Base-by-base conservation (phyloP, 345 rosid species). In the Lepidium didymum region DNA sequence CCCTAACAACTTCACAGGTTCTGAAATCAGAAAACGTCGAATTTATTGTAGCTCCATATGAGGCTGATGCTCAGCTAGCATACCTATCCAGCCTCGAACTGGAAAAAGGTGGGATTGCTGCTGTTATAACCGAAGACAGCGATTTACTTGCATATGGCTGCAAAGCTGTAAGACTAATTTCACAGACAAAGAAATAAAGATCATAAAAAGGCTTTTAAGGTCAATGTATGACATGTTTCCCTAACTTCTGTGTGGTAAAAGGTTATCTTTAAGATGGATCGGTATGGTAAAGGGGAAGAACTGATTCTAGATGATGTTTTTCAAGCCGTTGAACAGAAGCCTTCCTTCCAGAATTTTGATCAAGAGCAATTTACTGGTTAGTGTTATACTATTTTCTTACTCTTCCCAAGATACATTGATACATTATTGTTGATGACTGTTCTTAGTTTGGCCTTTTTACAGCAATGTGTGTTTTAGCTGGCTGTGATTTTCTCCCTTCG, bases 51-150 rank as follows among this genome's bases (percentile, higher is more conserved):
- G 98, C 96, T 63, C 98, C 98, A 3, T 90, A 92, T 12, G 96
- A 92, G 83, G 98, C 98, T 37, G 98, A 92, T 84, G 98, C 96
- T 70, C 96, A 92, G 74, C 77, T 92, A 72, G 96, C 96, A 16
- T 85, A 92, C 64, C 68, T 90, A 53, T 80, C 89, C 52, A 81
- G 86, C 71, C 85, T 87, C 44, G 84, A 80, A 56, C 75, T 72
- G 27, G 91, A 73, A 67, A 68, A 83, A 51, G 96, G 92, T n/a
- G 98, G 96, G 35, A 72, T 90, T 70, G 80, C 69, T 18, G 92
- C 96, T 40, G 96, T 92, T 58, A 87, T 90, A 43, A 87, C 98
- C 2, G 96, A 92, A 75, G 98, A 92, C 64, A 90, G 96, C 57
- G 98, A 92, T 70, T 84, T 90, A 51, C 81, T 92, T 75, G 91